Conservation (phyloP, 2,329 filamentous ascomycete genomes). For the Myotisia sp. region DNA sequence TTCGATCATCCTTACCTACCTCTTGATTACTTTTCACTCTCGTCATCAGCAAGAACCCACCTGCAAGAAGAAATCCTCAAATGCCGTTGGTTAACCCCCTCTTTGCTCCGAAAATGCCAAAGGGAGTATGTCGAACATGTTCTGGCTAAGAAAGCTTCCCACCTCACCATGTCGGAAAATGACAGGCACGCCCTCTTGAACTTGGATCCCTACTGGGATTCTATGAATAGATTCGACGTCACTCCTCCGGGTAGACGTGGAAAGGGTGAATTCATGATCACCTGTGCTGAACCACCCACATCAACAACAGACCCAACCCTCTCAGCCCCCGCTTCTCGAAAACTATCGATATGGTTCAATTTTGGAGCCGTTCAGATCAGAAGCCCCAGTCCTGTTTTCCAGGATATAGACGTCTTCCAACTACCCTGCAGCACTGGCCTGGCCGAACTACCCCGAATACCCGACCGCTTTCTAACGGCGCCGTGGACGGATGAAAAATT, state of each 20-base stretch:
- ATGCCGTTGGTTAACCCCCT: conserved; percentile 29
- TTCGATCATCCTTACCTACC: conserved; percentile 29
- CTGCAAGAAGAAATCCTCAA: conserved; percentile 26
- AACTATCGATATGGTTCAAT: conserved; percentile 26
- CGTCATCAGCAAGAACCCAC: conserved; percentile 16
- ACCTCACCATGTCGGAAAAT: conserved; percentile 17
- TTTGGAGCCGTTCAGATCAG: conserved; percentile 25
- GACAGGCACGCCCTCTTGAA: conserved; percentile 16
- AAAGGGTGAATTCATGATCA: conserved; percentile 21
- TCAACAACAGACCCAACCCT: conserved; percentile 11
- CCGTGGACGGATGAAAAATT: conserved; percentile 29
- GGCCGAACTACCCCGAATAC: conserved; percentile 21
- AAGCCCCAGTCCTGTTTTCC: conserved; percentile 16
- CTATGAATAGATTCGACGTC: conserved; percentile 15
- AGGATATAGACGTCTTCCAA: conserved; percentile 22
- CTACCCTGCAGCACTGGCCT: conserved; percentile 18
- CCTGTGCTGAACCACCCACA: no score
- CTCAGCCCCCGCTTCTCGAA: conserved; percentile 12
- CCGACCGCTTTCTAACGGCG: conserved; percentile 23
- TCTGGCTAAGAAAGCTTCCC: conserved; percentile 18
- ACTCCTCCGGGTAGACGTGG: conserved; percentile 16
- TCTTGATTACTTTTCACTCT: conserved; percentile 22
- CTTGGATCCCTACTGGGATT: conserved; percentile 16
- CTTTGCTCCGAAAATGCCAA: conserved; percentile 27
- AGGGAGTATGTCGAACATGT: conserved; percentile 24